Evolutionary conservation across 805 yeast genomes (phyloP), one percentile per base, ranked within the genome.

Genomic region (Candida michaelii): DNA sequence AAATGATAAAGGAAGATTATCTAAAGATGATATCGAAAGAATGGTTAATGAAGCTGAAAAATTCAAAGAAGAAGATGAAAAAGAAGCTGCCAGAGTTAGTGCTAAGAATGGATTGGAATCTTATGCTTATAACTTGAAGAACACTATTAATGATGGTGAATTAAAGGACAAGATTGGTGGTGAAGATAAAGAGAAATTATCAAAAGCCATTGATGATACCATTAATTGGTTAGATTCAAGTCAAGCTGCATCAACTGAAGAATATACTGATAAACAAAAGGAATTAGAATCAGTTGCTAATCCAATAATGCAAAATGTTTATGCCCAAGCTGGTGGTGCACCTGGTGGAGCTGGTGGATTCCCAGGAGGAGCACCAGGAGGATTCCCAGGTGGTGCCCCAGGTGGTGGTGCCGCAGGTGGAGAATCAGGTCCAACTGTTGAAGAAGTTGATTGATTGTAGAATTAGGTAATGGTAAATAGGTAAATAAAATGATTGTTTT

Each of bases 31-130:
- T 51, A 90, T 91, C 58, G 97, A 91, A 59, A 88, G 91, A 73
- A 91, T 91, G 97, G 96, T 91, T 50, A 93, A 82, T 62, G 98
- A 91, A 63, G 97, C 97, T 56, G 98, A 89, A 71, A 85, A 86
- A 73, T 91, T 73, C 59, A 96, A 95, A 53, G 89, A 86, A 57
- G 95, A 89, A 69, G 98, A 91, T 70, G 83, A 82, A 54, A 82
- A 79, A 56, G 76, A 88, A 47, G 85, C 90, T 62, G 79, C 79
- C 48, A 87, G 87, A 77, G 83, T 91, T 57, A 95, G 85, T 73
- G 82, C 95, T 49, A 87, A 89, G 76, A 90, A 89, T 72, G 73
- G 77, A 35, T 77, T 90, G 52, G 97, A 90, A 73, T 86, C 89
- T 68, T 89, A 88, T 63, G 91, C 95, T 48, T 87, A 84, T 64